Percentiles rank a stretch among this genome's conserved stretches.
Conservation (phyloP, 2,329 filamentous ascomycete genomes). For the Aspergillus bombycis region DNA sequence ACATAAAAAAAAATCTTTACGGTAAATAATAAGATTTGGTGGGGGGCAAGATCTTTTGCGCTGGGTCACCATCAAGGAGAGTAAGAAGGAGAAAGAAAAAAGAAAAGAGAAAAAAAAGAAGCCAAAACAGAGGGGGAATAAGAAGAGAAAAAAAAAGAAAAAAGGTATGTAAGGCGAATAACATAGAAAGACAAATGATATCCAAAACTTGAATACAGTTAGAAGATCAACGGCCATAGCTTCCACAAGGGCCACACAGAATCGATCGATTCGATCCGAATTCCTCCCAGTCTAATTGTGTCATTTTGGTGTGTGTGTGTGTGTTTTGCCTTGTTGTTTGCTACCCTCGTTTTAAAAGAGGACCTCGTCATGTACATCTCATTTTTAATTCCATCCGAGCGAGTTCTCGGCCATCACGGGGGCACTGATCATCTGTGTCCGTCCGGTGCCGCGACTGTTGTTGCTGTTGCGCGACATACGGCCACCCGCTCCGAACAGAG, state of each 20-base stretch:
- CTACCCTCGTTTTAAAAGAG: conserved; percentile 11
- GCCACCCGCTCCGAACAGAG: conserved; percentile 49
- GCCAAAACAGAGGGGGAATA: conserved; percentile 41
- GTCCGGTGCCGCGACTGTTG: conserved; percentile 68
- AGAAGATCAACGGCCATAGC: conserved; percentile 26
- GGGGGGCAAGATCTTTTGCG: conserved; percentile 13
- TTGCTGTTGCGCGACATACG: conserved; percentile 52
- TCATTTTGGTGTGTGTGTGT: conserved; percentile 15
- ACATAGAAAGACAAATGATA: conserved; percentile 22
- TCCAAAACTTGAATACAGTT: conserved; percentile 24
- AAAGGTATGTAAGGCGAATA: conserved; percentile 27
- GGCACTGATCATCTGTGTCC: conserved; percentile 78
- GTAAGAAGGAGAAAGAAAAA: conserved; percentile 20
- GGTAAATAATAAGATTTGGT: conserved; percentile 19
- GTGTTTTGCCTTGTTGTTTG: conserved; percentile 16
- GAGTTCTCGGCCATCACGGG: conserved; percentile 94
- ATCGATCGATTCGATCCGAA: neutral
- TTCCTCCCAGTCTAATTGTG: neutral
- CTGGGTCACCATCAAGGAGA: conserved; percentile 25
- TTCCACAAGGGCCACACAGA: neutral
- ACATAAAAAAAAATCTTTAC: conserved; percentile 17
- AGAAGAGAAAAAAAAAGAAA: conserved; percentile 30
- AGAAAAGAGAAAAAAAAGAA: conserved; percentile 8
- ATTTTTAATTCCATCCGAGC: conserved; percentile 83
- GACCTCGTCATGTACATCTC: neutral